A percentile compares a stretch with the other conserved stretches of the same genome.
Evolutionary conservation across 305 asterid species (phyloP).

Genomic region (Rubia occidens): DNA sequence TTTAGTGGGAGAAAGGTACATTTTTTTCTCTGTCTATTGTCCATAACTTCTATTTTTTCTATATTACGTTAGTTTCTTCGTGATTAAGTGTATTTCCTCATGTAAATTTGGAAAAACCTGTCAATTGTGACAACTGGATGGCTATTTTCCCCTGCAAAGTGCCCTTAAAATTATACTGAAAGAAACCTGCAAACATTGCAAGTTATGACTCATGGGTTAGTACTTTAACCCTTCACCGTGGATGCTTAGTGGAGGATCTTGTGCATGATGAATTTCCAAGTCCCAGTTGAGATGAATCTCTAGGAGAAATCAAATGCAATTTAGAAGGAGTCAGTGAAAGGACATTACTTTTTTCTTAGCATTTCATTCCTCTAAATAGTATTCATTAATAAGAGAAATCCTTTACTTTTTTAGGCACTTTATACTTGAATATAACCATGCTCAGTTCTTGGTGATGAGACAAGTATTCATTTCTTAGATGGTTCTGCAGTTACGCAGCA

Average conservation of each 20-base stretch:
- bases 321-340: neutral
- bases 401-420: neutral
- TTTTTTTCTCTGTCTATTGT: conserved; percentile 15
- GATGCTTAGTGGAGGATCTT: neutral
- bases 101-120: neutral
- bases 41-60: neutral
- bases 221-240: neutral
- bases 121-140: neutral
- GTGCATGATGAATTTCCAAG: neutral
- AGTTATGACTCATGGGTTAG: neutral
- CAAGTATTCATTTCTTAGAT: conserved; percentile 4
- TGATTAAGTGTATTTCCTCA: neutral
- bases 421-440: neutral
- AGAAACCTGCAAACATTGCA: neutral
- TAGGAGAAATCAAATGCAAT: neutral
- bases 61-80: neutral
- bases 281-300: neutral
- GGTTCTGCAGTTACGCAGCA: conserved; percentile 1
- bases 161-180: neutral
- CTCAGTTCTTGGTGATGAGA: neutral
- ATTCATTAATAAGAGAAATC: neutral
- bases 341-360: neutral
- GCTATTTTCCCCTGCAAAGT: neutral
- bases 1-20: conserved; percentile 80
- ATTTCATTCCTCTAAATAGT: neutral